Evolutionary conservation across 1,139 yeast species (phyloP).

Genomic region (Taphrina pruni): DNA sequence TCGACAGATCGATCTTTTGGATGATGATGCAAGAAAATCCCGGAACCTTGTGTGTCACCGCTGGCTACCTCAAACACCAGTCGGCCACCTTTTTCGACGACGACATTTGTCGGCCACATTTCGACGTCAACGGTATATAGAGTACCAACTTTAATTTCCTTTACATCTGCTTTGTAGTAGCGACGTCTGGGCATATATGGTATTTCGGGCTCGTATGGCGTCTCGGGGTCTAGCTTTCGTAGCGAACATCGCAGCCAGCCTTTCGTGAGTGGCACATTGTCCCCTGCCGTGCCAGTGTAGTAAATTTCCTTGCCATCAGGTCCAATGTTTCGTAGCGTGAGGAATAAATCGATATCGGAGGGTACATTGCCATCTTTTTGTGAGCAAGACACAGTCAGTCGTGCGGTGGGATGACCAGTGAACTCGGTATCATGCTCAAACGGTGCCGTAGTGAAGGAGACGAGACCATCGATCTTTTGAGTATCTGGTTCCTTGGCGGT

Average conservation of each 20-base stretch:
- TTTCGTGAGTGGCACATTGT: slow-evolving; percentile 10
- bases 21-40: slow-evolving; percentile 5
- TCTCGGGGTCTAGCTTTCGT: slow-evolving; percentile 11
- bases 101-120: slow-evolving; percentile 13
- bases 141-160: neutral
- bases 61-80: slow-evolving; percentile 5
- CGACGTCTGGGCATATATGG: slow-evolving; percentile 14
- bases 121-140: slow-evolving; percentile 7
- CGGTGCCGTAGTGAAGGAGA: neutral
- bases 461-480: neutral
- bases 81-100: neutral
- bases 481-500: neutral
- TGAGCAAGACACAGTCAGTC: neutral
- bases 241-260: slow-evolving; percentile 18
- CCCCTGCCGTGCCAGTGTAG: slow-evolving; percentile 10
- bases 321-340: neutral
- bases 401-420: slow-evolving; percentile 12
- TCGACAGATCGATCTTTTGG: neutral
- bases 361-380: neutral
- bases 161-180: neutral
- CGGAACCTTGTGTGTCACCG: slow-evolving; percentile 15
- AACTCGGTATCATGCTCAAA: neutral
- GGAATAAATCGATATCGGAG: slow-evolving; percentile 9
- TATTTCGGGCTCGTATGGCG: slow-evolving; percentile 7
- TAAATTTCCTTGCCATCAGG: slow-evolving; percentile 1